Evolutionary conservation across 192 early-diverging fungal species (phyloP), one percentile per base, ranked within the genome.

Genomic region (Coemansia sp.): DNA sequence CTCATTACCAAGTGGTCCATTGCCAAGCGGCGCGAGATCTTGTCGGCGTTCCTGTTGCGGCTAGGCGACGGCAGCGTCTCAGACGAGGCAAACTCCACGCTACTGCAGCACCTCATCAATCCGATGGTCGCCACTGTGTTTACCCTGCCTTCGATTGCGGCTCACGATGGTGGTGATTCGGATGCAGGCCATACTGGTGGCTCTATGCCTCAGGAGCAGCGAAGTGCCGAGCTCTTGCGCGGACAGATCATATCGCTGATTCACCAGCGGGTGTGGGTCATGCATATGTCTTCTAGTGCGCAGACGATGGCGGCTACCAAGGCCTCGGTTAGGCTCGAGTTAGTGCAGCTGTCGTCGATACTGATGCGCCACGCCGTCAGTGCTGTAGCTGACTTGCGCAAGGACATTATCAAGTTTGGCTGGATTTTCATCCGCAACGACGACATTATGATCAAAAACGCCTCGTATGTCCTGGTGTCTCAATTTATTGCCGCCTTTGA

Each of bases 341-440:
- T 98, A 14, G 83, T 99, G 16, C 97, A 98, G 76, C 86, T 98
- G 67, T 93, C 94, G 0, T 87, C 94, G 0, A 84, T 97, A 35
- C 84, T 98, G 43, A 74, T 80, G 7, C 92, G 94, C 64, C 88
- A 90, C 69, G 91, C 90, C 0, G 88, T 91, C 2, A 65, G 83
- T n/a, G 75, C 90, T 2, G 86, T 96, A 42, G 87, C 86, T 11
- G 93, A 95, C 59, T 73, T 84, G 37, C 84, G 89, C 28, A 94
- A 93, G 72, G 93, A 96, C 60, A 88, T 97, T 18, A 96, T 97
- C 69, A 95, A 94, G 70, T 97, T 95, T 83, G 93, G 91, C 5
- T 97, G 96, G 96, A 87, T 88, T 53, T 88, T 90, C 65, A 87
- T 90, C 51, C 87, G 87, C 69, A 73, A 77, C 59, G 96, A 98